Evolutionary conservation across 2,329 filamentous ascomycete species (phyloP), one percentile per base, ranked within the genome.

Genomic region (Claviceps digitariae): DNA sequence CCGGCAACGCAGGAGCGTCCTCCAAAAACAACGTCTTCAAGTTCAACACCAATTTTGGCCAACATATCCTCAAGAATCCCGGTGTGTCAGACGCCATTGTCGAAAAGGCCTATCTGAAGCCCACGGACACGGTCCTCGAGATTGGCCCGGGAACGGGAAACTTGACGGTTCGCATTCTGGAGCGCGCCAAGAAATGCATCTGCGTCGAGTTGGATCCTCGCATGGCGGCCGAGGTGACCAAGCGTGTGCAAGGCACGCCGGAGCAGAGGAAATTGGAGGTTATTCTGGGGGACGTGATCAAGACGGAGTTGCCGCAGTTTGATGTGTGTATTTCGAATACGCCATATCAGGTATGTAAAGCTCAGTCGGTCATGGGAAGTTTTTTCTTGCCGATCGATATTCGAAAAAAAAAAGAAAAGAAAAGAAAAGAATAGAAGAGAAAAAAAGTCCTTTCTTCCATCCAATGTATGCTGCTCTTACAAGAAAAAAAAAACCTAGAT

Each of bases 151-250:
- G 90, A 63, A 91, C 87, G 1, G 89, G 90, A 58, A 94, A 93
- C 67, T 69, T 97, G 61, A 97, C 91, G 0, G 85, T 93, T 27
- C 80, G 88, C 55, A 96, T 97, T 56, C 74, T 97, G 27, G 87
- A 93, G 62, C 86, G 88, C 58, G 89, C 88, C 23, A 90, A 90
- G 68, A 87, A 87, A 57, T 72, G 76, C 48, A 87, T 90, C 50
- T 87, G 87, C 4, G 87, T 96, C 50, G 93, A 98, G 73, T 78
- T 96, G 67, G 93, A 98, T 71, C 90, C 93, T 21, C 79, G 93
- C 64, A 97, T 97, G 93, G 90, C 89, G 13, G 91, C 91, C 55
- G 93, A 97, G 72, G 79, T 96, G 57, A 93, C 88, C 47, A 95
- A 91, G 71, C 86, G 91, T 63, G 90, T 97, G 9, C 90, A 96